These are phyloP conservation scores for Pythium sp. DNA, from an alignment of 352 stramenopile genomes.

Conservation along the genomic window DNA sequence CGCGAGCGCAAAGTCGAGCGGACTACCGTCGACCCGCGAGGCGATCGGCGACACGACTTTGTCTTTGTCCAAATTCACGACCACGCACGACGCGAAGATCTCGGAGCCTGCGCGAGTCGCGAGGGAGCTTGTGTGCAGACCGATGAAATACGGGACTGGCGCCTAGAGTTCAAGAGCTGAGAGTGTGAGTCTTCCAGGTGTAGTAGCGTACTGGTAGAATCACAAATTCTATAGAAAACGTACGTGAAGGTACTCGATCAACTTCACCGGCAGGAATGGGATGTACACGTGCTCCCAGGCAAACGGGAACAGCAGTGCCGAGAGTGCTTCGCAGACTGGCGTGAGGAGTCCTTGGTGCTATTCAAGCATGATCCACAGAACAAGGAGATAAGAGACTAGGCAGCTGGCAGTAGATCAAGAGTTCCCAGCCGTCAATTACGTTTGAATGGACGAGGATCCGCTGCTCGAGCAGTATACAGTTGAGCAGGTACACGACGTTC, in stretches of 20 bases:
- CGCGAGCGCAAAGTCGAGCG: slow-evolving; percentile 51
- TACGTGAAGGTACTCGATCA: slow-evolving; percentile 84
- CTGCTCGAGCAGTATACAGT: slow-evolving; percentile 83
- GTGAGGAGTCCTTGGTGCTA: slow-evolving; percentile 70
- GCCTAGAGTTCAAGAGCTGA: slow-evolving; percentile 29
- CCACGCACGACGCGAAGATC: slow-evolving; percentile 76
- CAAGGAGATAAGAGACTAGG: background rate
- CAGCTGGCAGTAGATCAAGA: background rate
- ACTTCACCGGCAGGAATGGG: slow-evolving; percentile 72
- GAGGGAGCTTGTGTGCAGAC: slow-evolving; percentile 79
- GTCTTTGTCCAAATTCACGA: slow-evolving; percentile 83
- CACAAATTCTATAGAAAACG: background rate
- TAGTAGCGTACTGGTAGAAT: background rate
- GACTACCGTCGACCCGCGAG: slow-evolving; percentile 44
- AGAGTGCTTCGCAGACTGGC: slow-evolving; percentile 75
- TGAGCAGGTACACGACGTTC: slow-evolving; percentile 79
- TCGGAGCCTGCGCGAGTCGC: slow-evolving; percentile 67
- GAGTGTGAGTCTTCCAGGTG: background rate
- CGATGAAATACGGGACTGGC: slow-evolving; percentile 83
- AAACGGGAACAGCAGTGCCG: slow-evolving; percentile 80
- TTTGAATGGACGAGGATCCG: slow-evolving; percentile 79
- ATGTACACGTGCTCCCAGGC: slow-evolving; percentile 87
- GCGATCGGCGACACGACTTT: slow-evolving; percentile 77
- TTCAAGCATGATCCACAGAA: background rate
- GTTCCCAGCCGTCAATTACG: slow-evolving; percentile 27